phyloP scores from a whole-genome alignment of 768 basidiomycete genomes.

The Wakefieldia striispora region DNA sequence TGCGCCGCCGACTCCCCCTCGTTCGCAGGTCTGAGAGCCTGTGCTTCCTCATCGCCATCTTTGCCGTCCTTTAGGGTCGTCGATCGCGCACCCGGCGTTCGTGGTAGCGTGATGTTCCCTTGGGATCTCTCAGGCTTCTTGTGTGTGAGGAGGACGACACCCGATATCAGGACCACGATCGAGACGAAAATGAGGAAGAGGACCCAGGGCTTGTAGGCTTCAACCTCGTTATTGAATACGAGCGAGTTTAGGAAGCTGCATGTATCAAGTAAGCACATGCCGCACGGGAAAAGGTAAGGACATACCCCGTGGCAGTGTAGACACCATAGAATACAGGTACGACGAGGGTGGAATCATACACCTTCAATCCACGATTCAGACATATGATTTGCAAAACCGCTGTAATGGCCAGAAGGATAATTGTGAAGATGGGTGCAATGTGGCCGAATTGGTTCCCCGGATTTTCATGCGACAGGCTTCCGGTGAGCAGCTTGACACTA shows the following conservation, averaged over 20 bases:
- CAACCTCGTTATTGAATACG: conserved; percentile 82
- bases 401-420: conserved; percentile 57
- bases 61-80: conserved; percentile 17
- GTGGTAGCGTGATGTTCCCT: conserved; percentile 28
- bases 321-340: conserved; percentile 95
- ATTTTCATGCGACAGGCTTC: conserved; percentile 74
- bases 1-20: conserved; percentile 36
- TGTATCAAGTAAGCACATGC: conserved; percentile 6
- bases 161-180: conserved; percentile 81
- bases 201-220: conserved; percentile 84
- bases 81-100: conserved; percentile 24
- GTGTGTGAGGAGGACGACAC: conserved; percentile 90
- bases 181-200: conserved; percentile 87
- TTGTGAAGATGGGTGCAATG: conserved; percentile 74
- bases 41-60: conserved; percentile 35
- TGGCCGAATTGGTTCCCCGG: conserved; percentile 88
- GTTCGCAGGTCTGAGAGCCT: conserved; percentile 33
- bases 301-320: conserved; percentile 79
- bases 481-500: conserved; percentile 80
- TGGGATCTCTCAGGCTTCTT: conserved; percentile 72
- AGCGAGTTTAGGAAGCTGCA: conserved; percentile 60
- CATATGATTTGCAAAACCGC: conserved; percentile 91
- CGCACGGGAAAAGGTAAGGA: neutral
- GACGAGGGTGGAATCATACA: conserved; percentile 88
- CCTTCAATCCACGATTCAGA: conserved; percentile 84